Base-by-base conservation (phyloP, 306 rosid species). In the Quercus suber region DNA sequence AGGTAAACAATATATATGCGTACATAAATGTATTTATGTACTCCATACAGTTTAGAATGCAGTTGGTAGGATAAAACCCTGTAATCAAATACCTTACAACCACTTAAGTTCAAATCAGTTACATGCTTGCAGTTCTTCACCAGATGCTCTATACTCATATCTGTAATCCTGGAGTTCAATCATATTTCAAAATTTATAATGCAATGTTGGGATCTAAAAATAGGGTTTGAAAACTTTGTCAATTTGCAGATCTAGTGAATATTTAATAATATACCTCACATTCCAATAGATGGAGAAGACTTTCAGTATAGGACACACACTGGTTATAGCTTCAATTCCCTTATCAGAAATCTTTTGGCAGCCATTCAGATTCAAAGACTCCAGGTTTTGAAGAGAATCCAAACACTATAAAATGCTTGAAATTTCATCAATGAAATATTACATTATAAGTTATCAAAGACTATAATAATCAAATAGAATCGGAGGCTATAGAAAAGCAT, bases 261-360 rank as follows among this genome's bases (percentile, higher is more conserved):
- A 25, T 69, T 58, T 69, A 72, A 58, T 58, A 73, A 72, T 53
- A 57, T 84, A 93, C 98, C 97, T 93, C 82, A 91, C 89, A n/a
- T 93, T 93, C 98, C 98, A 93, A 86, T 93, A 91, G 74, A 89
- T 81, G 17, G 89, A 84, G 86, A 91, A 88, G 65, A 64, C 60
- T 85, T 88, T 89, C 69, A 91, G 80, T 60, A 51, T 84, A 76
- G 97, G 87, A 77, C 94, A 91, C 71, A 87, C 85, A 79, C 86
- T 83, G 76, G 92, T 84, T 76, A 93, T 89, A 74, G 87, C 93
- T 84, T 88, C 87, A 80, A 89, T 82, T 82, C 97, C 98, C 15
- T 84, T 81, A 85, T 93, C 97, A 10, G 92, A 91, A 75, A 93
- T 88, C 87, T 89, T 93, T 80, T 89, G 98, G 89, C 98, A 93